Conservation (phyloP, 805 yeast genomes). For the Candida ascalaphidarum region DNA sequence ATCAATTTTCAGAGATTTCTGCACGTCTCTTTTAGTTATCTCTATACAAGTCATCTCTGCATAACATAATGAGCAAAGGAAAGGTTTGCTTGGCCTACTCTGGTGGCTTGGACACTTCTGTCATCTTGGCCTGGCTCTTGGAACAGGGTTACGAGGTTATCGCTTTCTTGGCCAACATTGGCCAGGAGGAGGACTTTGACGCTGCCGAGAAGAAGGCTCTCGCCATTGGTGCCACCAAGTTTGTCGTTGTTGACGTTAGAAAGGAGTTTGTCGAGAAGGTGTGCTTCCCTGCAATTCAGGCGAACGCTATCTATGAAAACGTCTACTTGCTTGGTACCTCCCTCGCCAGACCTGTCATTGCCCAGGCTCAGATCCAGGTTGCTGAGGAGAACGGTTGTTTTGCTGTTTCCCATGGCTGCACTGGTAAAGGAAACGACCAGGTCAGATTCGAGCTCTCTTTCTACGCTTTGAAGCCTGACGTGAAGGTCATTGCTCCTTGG, state of each 20-base stretch:
- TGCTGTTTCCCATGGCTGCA: conserved; percentile 98
- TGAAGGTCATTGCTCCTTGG: conserved; percentile 98
- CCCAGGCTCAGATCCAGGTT: conserved; percentile 94
- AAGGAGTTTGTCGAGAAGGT: conserved; percentile 90
- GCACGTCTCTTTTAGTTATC: no score
- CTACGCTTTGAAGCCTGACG: conserved; percentile 97
- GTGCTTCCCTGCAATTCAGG: conserved; percentile 93
- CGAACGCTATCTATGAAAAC: conserved; percentile 96
- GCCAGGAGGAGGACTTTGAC: conserved; percentile 98
- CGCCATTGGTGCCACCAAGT: conserved; percentile 95
- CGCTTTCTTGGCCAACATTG: conserved; percentile 97
- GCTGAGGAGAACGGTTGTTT: conserved; percentile 98
- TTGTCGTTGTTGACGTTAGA: conserved; percentile 89
- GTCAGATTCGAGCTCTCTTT: conserved; percentile 95
- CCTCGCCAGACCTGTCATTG: conserved; percentile 97
- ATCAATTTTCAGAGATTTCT: no score
- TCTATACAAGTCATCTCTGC: no score
- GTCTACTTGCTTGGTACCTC: conserved; percentile 96
- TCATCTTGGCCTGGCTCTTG: conserved; percentile 94
- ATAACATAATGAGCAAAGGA: conserved; percentile 94
- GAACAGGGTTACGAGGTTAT: conserved; percentile 98
- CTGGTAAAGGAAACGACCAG: conserved; percentile 99
- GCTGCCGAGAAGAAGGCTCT: conserved; percentile 95
- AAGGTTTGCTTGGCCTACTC: conserved; percentile 99
- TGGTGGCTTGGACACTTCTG: conserved; percentile 97